These are phyloP conservation scores for Penicillium parvum DNA, from an alignment of 495 filamentous ascomycete species.

Conservation along the genomic window DNA sequence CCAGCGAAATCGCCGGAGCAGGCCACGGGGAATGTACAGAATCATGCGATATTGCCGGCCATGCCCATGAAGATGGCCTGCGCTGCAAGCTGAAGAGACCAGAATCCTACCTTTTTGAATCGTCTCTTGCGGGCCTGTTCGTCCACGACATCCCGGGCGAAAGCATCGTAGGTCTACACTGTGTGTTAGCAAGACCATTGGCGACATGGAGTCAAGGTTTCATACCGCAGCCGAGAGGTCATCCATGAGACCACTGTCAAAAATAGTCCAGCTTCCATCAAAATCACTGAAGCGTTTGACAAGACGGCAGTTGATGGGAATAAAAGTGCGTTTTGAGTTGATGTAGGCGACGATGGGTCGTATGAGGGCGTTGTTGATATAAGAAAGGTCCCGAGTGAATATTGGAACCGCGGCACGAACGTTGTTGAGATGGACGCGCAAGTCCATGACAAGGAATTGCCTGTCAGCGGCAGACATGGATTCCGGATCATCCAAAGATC, in stretches of 20 bases:
- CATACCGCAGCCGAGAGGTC: constrained; percentile 83
- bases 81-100: constrained; percentile 84
- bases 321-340: constrained; percentile 87
- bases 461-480: constrained; percentile 44
- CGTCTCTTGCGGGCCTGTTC: constrained; percentile 77
- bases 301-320: constrained; percentile 90
- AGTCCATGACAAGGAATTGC: constrained; percentile 80
- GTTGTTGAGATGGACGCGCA: constrained; percentile 86
- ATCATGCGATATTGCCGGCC: constrained; percentile 75
- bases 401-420: constrained; percentile 87
- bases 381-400: constrained; percentile 84
- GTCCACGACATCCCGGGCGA: constrained; percentile 83
- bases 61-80: constrained; percentile 96
- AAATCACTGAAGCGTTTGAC: constrained; percentile 85
- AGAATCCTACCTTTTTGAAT: constrained; percentile 93
- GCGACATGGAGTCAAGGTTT: not conserved
- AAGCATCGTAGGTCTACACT: constrained; percentile 75
- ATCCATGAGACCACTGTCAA: constrained; percentile 91
- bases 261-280: constrained; percentile 93
- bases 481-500: constrained; percentile 11
- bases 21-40: constrained; percentile 22
- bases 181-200: constrained; percentile 14
- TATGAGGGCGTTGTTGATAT: constrained; percentile 92
- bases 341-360: constrained; percentile 99
- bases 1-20: not conserved